phyloP scores from a whole-genome alignment of 2,329 filamentous ascomycete genomes.

The Microdochium paspali region DNA sequence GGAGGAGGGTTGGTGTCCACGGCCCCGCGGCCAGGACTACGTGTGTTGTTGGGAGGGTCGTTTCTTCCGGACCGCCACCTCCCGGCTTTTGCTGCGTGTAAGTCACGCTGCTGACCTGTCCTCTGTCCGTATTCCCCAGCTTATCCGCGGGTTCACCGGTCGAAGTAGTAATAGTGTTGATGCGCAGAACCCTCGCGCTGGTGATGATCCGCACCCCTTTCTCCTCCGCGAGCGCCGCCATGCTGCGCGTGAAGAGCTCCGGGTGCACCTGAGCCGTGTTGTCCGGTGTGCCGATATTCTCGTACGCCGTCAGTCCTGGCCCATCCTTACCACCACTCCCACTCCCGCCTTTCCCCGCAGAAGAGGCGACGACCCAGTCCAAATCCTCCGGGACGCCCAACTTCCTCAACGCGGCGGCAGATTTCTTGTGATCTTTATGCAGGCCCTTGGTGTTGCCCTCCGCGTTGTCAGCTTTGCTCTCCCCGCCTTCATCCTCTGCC shows the following conservation, averaged over 20 bases:
- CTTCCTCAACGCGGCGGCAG: slow-evolving; percentile 11
- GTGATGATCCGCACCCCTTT: slow-evolving; percentile 43
- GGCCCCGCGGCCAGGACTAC: slow-evolving; percentile 30
- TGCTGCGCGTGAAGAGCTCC: slow-evolving; percentile 64
- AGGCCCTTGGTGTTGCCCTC: slow-evolving; percentile 4
- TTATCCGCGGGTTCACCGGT: neutral
- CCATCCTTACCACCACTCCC: slow-evolving; percentile 10
- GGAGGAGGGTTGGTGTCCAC: slow-evolving; percentile 33
- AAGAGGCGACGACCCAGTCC: slow-evolving; percentile 52
- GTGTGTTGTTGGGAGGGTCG: slow-evolving; percentile 16
- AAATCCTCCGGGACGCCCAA: slow-evolving; percentile 44
- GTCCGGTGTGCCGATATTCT: slow-evolving; percentile 32
- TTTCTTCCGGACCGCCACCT: slow-evolving; percentile 5
- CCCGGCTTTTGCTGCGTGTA: slow-evolving; percentile 11
- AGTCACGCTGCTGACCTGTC: slow-evolving; percentile 16
- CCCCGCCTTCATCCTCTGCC: neutral
- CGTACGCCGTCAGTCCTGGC: slow-evolving; percentile 32
- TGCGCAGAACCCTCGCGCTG: slow-evolving; percentile 16
- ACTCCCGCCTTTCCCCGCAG: too few relatives aligned
- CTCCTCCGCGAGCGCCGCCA: slow-evolving; percentile 58
- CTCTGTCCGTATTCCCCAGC: neutral
- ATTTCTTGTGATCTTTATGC: slow-evolving; percentile 10
- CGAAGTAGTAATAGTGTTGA: slow-evolving; percentile 12
- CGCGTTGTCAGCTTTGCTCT: slow-evolving; percentile 1
- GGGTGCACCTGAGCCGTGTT: slow-evolving; percentile 74